Evolutionary conservation across 2,329 filamentous ascomycete genomes (phyloP).

Genomic region (Talaromyces sp.): DNA sequence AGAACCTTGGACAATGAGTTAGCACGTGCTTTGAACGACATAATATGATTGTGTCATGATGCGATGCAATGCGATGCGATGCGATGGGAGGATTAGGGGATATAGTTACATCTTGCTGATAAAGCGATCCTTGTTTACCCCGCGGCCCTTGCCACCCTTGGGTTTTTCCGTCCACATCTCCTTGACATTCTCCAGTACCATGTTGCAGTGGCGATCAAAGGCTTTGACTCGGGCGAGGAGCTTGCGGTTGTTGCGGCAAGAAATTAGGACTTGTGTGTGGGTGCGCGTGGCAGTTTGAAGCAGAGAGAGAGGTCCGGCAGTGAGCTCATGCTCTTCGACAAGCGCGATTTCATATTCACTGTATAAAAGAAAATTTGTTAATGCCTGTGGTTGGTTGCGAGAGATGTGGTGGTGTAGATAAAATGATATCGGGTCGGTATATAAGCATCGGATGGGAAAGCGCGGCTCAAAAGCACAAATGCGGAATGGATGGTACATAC

Average conservation of each 20-base stretch:
- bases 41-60: neutral
- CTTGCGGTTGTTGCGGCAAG: constrained; percentile 97
- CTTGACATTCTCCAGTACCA: constrained; percentile 95
- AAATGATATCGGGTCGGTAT: neutral
- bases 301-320: constrained; percentile 78
- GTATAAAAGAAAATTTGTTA: constrained; percentile 10
- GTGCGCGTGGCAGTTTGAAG: constrained; percentile 94
- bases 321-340: constrained; percentile 75
- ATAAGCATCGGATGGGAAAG: constrained; percentile 2
- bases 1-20: constrained; percentile 55
- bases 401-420: neutral
- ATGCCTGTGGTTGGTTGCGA: neutral
- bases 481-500: constrained; percentile 49
- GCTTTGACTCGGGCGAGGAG: constrained; percentile 95
- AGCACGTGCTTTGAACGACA: neutral
- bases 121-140: constrained; percentile 97
- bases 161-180: constrained; percentile 99
- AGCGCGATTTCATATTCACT: constrained; percentile 90
- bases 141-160: constrained; percentile 79
- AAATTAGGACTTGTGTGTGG: constrained; percentile 94
- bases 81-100: neutral
- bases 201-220: constrained; percentile 98
- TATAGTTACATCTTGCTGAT: constrained; percentile 86
- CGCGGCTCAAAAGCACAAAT: constrained; percentile 11
- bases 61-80: neutral